phyloP scores from a whole-genome alignment of 495 filamentous ascomycete genomes.

The Daldinia loculata region DNA sequence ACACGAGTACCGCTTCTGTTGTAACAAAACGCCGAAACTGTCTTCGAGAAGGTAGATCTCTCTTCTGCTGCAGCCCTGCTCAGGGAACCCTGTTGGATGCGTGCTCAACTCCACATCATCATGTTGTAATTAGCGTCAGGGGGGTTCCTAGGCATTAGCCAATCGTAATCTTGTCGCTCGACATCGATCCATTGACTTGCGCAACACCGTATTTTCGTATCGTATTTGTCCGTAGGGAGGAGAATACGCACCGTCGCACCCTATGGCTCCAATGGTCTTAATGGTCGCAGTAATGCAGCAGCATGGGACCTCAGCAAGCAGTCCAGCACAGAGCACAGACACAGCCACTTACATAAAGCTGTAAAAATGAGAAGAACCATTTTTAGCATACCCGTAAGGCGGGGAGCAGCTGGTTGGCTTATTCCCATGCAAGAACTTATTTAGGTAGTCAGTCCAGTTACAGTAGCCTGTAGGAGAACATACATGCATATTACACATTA shows the following conservation, averaged over 20 bases:
- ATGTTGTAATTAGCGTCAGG: constrained; percentile 44
- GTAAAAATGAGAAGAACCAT: constrained; percentile 2
- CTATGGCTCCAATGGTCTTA: neutral
- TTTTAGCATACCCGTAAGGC: constrained; percentile 16
- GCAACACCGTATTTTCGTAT: constrained; percentile 45
- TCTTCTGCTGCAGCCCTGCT: constrained; percentile 43
- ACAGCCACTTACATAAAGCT: constrained; percentile 18
- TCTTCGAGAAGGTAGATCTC: constrained; percentile 44
- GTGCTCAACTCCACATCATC: constrained; percentile 42
- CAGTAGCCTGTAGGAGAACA: neutral
- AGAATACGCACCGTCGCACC: neutral
- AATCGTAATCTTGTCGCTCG: constrained; percentile 43
- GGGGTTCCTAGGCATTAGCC: constrained; percentile 28
- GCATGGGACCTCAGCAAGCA: neutral
- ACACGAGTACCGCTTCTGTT: constrained; percentile 4
- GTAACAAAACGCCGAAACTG: constrained; percentile 40
- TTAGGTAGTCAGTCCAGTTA: too few relatives aligned
- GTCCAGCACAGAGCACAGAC: neutral
- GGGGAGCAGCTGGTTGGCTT: constrained; percentile 2
- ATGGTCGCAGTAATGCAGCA: neutral
- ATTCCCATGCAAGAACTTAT: constrained; percentile 1
- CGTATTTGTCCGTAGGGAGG: constrained; percentile 34
- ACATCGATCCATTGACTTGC: constrained; percentile 43
- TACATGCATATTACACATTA: neutral
- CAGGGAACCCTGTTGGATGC: constrained; percentile 39